Evolutionary conservation across 2,329 filamentous ascomycete genomes (phyloP).

Genomic region (Epichloe hybrida): DNA sequence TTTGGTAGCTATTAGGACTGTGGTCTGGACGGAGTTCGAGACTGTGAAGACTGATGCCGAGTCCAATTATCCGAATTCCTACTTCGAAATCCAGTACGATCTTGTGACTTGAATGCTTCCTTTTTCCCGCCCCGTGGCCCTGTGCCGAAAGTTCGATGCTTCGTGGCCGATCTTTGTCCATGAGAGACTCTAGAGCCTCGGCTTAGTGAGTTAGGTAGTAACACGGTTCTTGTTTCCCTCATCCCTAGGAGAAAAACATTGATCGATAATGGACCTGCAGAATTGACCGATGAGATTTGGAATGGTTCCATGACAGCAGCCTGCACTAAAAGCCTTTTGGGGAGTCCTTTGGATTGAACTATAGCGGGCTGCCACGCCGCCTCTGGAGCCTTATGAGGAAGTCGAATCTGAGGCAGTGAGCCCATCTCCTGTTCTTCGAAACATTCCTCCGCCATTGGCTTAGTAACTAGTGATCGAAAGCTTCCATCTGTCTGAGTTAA

Average conservation of each 20-base stretch:
- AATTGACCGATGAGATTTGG: constrained; percentile 19
- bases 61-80: constrained; percentile 29
- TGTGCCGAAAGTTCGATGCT: constrained; percentile 18
- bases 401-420: constrained; percentile 55
- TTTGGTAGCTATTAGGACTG: not conserved
- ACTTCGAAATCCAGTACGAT: constrained; percentile 26
- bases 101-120: constrained; percentile 18
- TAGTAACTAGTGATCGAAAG: constrained; percentile 38
- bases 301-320: constrained; percentile 21
- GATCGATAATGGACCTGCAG: constrained; percentile 22
- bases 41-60: constrained; percentile 12
- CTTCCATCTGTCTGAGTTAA: constrained; percentile 19
- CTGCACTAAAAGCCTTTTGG: constrained; percentile 34
- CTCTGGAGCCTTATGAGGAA: constrained; percentile 50
- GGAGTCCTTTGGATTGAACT: constrained; percentile 40
- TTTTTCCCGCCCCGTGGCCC: constrained; percentile 20
- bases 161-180: constrained; percentile 10
- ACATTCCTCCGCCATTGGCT: constrained; percentile 63
- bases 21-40: constrained; percentile 4
- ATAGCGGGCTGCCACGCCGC: constrained; percentile 49
- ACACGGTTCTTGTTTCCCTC: constrained; percentile 23
- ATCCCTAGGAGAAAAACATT: constrained; percentile 30
- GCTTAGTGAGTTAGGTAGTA: constrained; percentile 21
- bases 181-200: constrained; percentile 17
- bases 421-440: constrained; percentile 74